Percentiles rank a stretch among this genome's conserved stretches.
phyloP scores from a whole-genome alignment of 192 early-diverging fungal genomes.

The Backusella morwellensis region DNA sequence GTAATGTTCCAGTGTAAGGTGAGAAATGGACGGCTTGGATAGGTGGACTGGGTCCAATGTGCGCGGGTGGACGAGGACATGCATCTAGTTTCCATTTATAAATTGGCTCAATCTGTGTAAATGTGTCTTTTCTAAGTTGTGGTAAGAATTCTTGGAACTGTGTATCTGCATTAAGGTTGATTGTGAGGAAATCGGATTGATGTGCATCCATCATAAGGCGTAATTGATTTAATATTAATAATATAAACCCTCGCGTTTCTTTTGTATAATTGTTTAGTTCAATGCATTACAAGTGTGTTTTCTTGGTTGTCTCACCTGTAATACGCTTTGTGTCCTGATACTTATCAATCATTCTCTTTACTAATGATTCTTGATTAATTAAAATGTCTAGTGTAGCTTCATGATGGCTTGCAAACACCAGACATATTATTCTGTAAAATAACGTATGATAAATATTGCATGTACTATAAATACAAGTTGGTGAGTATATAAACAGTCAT shows the following conservation, averaged over 20 bases:
- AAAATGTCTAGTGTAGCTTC: constrained; percentile 14
- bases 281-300: background rate
- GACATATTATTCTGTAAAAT: constrained; percentile 28
- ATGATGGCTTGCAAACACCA: constrained; percentile 13
- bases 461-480: background rate
- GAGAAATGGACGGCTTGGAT: constrained; percentile 22
- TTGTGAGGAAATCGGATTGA: background rate
- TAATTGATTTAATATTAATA: constrained; percentile 31
- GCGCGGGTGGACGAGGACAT: constrained; percentile 27
- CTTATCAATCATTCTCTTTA: constrained; percentile 23
- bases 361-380: constrained; percentile 20
- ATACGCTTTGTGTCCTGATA: constrained; percentile 19
- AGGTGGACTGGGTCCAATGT: constrained; percentile 33
- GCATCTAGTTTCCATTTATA: constrained; percentile 27
- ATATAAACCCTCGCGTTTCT: constrained; percentile 29
- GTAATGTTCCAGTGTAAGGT: constrained; percentile 24
- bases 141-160: constrained; percentile 23
- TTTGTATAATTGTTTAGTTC: background rate
- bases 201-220: constrained; percentile 20
- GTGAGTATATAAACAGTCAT: background rate
- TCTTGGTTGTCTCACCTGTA: constrained; percentile 21
- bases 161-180: constrained; percentile 7
- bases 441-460: constrained; percentile 35
- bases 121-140: constrained; percentile 20
- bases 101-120: constrained; percentile 16